Percentiles rank a stretch among this genome's conserved stretches.
These are phyloP conservation scores for Paratinospora sagittata DNA, from an alignment of 164 flowering plant species.

Conservation along the genomic window DNA sequence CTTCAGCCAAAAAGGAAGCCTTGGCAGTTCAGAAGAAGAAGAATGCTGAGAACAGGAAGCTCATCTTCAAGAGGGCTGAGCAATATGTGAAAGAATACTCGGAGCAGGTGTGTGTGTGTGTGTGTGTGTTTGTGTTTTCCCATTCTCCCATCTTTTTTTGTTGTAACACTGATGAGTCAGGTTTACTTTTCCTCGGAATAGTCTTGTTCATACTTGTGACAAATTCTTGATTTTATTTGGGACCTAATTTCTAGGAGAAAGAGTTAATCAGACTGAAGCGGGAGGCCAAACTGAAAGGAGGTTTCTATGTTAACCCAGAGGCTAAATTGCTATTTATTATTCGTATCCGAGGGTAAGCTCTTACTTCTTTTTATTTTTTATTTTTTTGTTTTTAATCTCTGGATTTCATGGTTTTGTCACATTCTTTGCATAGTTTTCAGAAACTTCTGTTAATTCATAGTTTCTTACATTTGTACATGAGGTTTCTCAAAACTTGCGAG, in stretches of 20 bases:
- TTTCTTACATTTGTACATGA: background rate
- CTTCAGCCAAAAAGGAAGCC: constrained; percentile 33
- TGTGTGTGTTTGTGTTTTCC: no score
- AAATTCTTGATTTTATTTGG: background rate
- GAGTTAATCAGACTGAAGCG: constrained; percentile 47
- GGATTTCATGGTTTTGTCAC: background rate
- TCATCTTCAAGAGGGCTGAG: constrained; percentile 45
- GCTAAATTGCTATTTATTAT: constrained; percentile 55
- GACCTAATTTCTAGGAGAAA: constrained; percentile 27
- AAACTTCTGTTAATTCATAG: background rate
- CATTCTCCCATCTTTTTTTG: background rate
- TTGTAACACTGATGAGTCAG: background rate
- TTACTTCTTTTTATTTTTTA: no score
- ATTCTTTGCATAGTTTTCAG: background rate
- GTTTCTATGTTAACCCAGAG: constrained; percentile 55
- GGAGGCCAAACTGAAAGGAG: constrained; percentile 59
- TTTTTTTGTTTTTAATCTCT: no score
- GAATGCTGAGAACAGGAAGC: constrained; percentile 38
- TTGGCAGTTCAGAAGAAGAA: constrained; percentile 34
- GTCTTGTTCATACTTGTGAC: background rate
- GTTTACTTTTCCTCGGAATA: background rate
- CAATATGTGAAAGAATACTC: constrained; percentile 41
- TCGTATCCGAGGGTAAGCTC: constrained; percentile 62
- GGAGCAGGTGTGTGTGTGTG: constrained; percentile 33
- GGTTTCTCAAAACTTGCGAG: no score